Evolutionary conservation across 2,329 filamentous ascomycete genomes (phyloP).

Genomic region (Akanthomyces dipterigenus): DNA sequence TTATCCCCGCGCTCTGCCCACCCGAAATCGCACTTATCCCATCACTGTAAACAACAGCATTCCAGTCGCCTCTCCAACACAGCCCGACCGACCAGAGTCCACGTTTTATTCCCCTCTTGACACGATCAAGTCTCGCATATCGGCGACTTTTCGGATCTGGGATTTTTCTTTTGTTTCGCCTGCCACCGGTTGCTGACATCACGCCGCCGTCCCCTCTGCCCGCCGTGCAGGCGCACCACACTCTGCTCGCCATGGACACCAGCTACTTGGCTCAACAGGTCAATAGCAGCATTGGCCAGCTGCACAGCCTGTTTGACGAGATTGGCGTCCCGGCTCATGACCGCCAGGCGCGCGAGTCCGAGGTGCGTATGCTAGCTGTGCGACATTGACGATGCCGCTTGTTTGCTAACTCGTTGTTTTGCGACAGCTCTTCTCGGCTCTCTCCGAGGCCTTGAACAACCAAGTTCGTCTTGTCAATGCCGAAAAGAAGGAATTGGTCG

Average conservation of each 20-base stretch:
- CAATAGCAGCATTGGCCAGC: conserved; percentile 83
- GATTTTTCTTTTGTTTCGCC: not conserved
- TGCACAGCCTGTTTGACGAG: conserved; percentile 93
- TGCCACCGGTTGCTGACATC: not conserved
- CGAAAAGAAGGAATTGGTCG: conserved; percentile 86
- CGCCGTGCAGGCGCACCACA: not conserved
- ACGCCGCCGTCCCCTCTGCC: not conserved
- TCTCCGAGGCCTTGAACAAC: conserved; percentile 86
- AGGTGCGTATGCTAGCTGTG: conserved; percentile 49
- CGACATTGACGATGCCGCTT: not conserved
- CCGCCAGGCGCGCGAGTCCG: conserved; percentile 79
- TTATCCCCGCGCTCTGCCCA: not conserved
- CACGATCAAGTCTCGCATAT: not conserved
- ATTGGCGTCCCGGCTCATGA: conserved; percentile 94
- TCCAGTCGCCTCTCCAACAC: not conserved
- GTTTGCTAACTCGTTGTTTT: not conserved
- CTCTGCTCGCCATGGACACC: conserved; percentile 63
- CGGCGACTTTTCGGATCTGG: not conserved
- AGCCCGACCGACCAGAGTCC: not conserved
- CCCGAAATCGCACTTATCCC: not conserved
- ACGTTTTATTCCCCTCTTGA: not conserved
- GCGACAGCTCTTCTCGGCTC: conserved; percentile 73
- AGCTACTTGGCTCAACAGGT: conserved; percentile 93
- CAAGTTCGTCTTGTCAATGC: conserved; percentile 78
- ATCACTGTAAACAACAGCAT: conserved; percentile 11